These are phyloP conservation scores for Chaetomium olivaceum DNA, from an alignment of 2,329 filamentous ascomycete species.

Conservation along the genomic window DNA sequence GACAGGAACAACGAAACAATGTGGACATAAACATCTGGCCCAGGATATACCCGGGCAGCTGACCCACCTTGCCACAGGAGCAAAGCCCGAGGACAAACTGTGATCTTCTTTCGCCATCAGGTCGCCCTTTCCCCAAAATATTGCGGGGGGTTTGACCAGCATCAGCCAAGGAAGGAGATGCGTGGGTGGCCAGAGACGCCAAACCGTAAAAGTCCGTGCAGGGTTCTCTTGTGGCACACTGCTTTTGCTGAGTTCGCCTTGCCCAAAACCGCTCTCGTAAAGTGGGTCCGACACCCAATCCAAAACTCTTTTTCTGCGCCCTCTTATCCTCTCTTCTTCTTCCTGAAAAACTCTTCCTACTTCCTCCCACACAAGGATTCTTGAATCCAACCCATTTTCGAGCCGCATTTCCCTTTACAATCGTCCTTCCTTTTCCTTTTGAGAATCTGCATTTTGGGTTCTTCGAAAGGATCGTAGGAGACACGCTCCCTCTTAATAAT, in stretches of 20 bases:
- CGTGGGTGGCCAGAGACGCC: constrained; percentile 21
- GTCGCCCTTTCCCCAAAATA: constrained; percentile 11
- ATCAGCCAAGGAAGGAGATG: background rate
- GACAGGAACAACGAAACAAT: constrained; percentile 1
- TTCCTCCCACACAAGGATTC: constrained; percentile 37
- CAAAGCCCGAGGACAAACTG: background rate
- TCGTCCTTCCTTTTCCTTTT: constrained; percentile 48
- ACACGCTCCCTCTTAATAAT: constrained; percentile 36
- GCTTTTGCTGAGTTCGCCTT: constrained; percentile 25
- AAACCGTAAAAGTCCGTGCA: constrained; percentile 14
- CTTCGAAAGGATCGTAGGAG: constrained; percentile 46
- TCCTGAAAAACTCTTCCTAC: constrained; percentile 21
- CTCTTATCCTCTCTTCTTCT: background rate
- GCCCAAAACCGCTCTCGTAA: constrained; percentile 21
- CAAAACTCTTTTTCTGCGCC: constrained; percentile 31
- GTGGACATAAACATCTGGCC: background rate
- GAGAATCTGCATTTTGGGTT: constrained; percentile 44
- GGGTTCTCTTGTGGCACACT: constrained; percentile 15
- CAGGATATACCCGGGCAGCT: background rate
- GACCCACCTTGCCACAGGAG: constrained; percentile 15
- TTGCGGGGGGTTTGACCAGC: background rate
- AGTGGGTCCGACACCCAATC: constrained; percentile 30
- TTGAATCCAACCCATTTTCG: constrained; percentile 36
- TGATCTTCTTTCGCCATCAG: constrained; percentile 16
- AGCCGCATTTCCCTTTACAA: constrained; percentile 36